Evolutionary conservation across 2,329 filamentous ascomycete species (phyloP), one percentile per base, ranked within the genome.

Genomic region (Fusarium dlaminii): DNA sequence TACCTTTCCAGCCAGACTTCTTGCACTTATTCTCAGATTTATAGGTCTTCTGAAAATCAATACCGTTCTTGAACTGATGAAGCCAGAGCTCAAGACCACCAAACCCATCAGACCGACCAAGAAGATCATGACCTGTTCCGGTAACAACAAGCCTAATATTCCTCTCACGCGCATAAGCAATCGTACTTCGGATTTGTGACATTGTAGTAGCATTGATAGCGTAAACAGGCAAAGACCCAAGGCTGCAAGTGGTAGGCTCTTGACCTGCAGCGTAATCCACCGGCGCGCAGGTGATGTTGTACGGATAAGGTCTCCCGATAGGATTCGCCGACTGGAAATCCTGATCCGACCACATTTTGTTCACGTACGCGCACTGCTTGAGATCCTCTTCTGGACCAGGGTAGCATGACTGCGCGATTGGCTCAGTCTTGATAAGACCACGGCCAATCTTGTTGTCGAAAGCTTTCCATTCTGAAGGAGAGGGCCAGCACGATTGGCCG

Each of bases 321-420:
- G 71, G 71, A 57, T 74, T 51, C 17, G 66, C 71, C 0, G 71
- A 68, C 22, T 73, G 71, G 13, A 73, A 73, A 42, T 73, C 62
- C 27, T 73, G 71, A 34, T 73, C 71, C 18, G 71, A 63, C 71
- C 71, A 73, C 71, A 73, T 74, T 43, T 71, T 63, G 20, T 43
- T 73, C 22, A 73, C 66, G 22, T 74, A 63, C 1, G 61, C 66
- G 29, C 71, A 73, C 6, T 73, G 55, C 8, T 61, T 43, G 6
- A 73, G 43, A 42, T 73, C 66, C 24, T 74, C 11, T 2, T 15
- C 42, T 9, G 63, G 57, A n/a, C 71, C 71, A 4, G 71, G 66
- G 27, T 73, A 74, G 14, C 71, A 73, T 15, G 70, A 74, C 8
- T 68, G 48, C 3, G 71, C 70, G 11, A 73, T 71, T 27, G 71